Evolutionary conservation across 2,329 filamentous ascomycete species (phyloP).

Genomic region (Paracorniculantispora psalliotae): DNA sequence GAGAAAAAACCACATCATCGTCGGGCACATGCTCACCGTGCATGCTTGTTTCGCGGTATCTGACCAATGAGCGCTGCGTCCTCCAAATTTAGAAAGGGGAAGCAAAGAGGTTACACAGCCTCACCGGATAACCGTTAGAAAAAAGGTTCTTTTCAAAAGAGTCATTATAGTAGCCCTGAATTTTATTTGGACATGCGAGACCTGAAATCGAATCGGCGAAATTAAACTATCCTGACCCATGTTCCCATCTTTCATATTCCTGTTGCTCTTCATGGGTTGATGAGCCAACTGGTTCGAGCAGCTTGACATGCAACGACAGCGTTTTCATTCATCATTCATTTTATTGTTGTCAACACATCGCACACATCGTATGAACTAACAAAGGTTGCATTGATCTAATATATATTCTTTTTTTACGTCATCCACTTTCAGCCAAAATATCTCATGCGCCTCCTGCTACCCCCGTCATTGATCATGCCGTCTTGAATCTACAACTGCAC

Average conservation of each 20-base stretch:
- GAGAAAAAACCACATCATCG: not conserved
- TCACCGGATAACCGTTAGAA: too few relatives aligned
- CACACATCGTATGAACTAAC: not conserved
- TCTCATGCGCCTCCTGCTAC: conserved; percentile 4
- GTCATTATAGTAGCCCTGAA: too few relatives aligned
- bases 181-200: too few relatives aligned
- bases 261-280: too few relatives aligned
- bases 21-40: not conserved
- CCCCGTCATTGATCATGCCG: conserved; percentile 1
- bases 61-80: not conserved
- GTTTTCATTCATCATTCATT: too few relatives aligned
- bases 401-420: not conserved
- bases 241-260: too few relatives aligned
- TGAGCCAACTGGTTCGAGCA: too few relatives aligned
- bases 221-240: too few relatives aligned
- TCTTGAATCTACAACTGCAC: conserved; percentile 7
- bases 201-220: too few relatives aligned
- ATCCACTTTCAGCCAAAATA: conserved; percentile 6
- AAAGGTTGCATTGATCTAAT: conserved; percentile 7
- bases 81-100: not conserved
- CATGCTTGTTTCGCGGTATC: not conserved
- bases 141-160: too few relatives aligned
- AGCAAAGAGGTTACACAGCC: not conserved
- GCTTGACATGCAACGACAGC: too few relatives aligned
- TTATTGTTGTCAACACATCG: too few relatives aligned